These are phyloP conservation scores for Naganishia albida DNA, from an alignment of 1,284 basidiomycete genomes.

Conservation along the genomic window DNA sequence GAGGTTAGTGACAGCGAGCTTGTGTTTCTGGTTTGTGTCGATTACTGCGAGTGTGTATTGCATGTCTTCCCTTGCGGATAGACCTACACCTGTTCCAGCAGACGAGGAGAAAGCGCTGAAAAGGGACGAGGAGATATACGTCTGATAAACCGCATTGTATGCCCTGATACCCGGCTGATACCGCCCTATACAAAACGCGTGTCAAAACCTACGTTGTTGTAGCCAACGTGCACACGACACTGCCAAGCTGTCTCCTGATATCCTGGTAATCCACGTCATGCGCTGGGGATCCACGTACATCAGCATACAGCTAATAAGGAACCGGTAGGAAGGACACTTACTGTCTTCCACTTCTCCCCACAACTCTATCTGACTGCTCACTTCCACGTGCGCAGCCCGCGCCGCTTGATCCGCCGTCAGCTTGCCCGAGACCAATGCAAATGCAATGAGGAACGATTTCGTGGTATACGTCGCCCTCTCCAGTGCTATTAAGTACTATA, in stretches of 20 bases:
- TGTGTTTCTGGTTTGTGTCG: slow-evolving; percentile 8
- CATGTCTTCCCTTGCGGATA: slow-evolving; percentile 9
- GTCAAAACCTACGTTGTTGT: slow-evolving; percentile 19
- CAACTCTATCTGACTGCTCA: slow-evolving; percentile 87
- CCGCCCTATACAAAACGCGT: neutral
- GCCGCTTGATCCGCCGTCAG: slow-evolving; percentile 82
- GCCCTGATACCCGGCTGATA: neutral
- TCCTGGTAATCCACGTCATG: slow-evolving; percentile 98
- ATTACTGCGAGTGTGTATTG: neutral
- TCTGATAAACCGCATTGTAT: neutral
- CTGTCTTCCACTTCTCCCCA: slow-evolving; percentile 99
- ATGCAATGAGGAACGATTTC: slow-evolving; percentile 86
- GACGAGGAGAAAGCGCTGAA: slow-evolving; percentile 3
- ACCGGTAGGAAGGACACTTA: slow-evolving; percentile 58
- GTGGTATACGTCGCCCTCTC: slow-evolving; percentile 87
- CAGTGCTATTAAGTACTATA: slow-evolving; percentile 60
- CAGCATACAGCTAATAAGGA: neutral
- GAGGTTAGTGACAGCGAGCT: neutral
- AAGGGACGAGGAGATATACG: neutral
- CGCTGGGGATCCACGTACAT: slow-evolving; percentile 58
- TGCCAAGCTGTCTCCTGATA: slow-evolving; percentile 81
- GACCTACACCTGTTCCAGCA: neutral
- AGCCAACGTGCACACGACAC: slow-evolving; percentile 64
- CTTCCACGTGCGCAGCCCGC: slow-evolving; percentile 85
- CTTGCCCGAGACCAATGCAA: slow-evolving; percentile 77